Conservation (phyloP, 306 rosid species). For the Sindora glabra region DNA sequence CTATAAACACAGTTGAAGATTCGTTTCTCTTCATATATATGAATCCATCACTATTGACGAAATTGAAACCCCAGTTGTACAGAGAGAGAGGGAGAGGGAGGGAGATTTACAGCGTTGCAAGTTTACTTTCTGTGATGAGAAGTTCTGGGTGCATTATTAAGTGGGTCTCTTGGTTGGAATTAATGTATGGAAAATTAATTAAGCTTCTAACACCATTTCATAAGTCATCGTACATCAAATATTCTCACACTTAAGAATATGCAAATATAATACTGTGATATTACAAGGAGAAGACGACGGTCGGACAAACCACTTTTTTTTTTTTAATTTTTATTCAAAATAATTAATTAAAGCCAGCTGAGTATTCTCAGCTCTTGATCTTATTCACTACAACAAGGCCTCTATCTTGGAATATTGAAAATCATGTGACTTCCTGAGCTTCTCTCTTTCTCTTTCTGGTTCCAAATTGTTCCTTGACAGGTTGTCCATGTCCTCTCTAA, state of each 20-base stretch:
- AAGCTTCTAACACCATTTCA: slow-evolving; percentile 21
- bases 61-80: slow-evolving; percentile 24
- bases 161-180: slow-evolving; percentile 29
- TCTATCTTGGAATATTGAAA: slow-evolving; percentile 36
- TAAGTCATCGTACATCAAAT: slow-evolving; percentile 35
- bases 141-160: slow-evolving; percentile 17
- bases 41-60: slow-evolving; percentile 22
- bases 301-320: slow-evolving; percentile 35
- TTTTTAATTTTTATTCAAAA: not conserved
- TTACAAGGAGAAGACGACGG: slow-evolving; percentile 54
- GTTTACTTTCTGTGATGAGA: slow-evolving; percentile 21
- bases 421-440: slow-evolving; percentile 43
- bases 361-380: slow-evolving; percentile 10
- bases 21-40: no score
- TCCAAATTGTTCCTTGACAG: slow-evolving; percentile 34
- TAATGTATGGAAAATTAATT: slow-evolving; percentile 19
- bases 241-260: slow-evolving; percentile 29
- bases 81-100: slow-evolving; percentile 7
- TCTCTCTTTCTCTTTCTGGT: slow-evolving; percentile 18
- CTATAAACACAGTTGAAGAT: not conserved
- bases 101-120: slow-evolving; percentile 9
- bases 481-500: slow-evolving; percentile 9
- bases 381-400: slow-evolving; percentile 18
- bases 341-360: slow-evolving; percentile 17
- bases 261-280: slow-evolving; percentile 15